Percentiles rank a stretch among this genome's conserved stretches.
Evolutionary conservation across 345 rosid species (phyloP).

Genomic region (Combretum micranthum): DNA sequence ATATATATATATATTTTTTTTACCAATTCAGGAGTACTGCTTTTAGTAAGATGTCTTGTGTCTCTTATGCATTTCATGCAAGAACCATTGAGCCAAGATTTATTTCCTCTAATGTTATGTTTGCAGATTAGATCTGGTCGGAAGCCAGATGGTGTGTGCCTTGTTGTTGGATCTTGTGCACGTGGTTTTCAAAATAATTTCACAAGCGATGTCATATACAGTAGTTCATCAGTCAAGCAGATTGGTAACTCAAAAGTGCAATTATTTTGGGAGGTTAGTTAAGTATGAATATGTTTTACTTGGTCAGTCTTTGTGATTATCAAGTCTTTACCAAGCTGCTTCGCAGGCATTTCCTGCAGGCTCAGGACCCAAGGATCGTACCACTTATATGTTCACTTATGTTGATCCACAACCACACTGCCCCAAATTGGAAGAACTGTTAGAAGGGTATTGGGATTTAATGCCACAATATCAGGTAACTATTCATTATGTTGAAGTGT

Average conservation of each 20-base stretch:
- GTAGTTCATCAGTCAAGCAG: constrained; percentile 62
- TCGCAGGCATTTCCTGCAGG: constrained; percentile 95
- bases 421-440: constrained; percentile 73
- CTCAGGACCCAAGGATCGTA: constrained; percentile 81
- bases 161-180: constrained; percentile 95
- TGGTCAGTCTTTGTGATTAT: background rate
- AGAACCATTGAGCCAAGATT: background rate
- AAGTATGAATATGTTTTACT: background rate
- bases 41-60: too few species aligned
- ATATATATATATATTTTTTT: too few species aligned
- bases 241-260: constrained; percentile 69
- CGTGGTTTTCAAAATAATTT: constrained; percentile 71
- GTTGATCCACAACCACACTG: constrained; percentile 69
- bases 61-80: too few species aligned
- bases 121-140: constrained; percentile 65
- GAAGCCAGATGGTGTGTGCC: constrained; percentile 95
- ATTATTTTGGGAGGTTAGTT: constrained; percentile 86
- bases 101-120: constrained; percentile 10
- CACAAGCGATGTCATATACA: constrained; percentile 79
- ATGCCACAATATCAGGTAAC: constrained; percentile 90
- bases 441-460: constrained; percentile 83
- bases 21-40: too few species aligned
- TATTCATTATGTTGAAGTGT: background rate
- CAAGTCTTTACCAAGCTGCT: constrained; percentile 11
- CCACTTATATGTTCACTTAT: constrained; percentile 96